phyloP scores from a whole-genome alignment of 2,329 filamentous ascomycete species.

The Tolypocladium tundrense region DNA sequence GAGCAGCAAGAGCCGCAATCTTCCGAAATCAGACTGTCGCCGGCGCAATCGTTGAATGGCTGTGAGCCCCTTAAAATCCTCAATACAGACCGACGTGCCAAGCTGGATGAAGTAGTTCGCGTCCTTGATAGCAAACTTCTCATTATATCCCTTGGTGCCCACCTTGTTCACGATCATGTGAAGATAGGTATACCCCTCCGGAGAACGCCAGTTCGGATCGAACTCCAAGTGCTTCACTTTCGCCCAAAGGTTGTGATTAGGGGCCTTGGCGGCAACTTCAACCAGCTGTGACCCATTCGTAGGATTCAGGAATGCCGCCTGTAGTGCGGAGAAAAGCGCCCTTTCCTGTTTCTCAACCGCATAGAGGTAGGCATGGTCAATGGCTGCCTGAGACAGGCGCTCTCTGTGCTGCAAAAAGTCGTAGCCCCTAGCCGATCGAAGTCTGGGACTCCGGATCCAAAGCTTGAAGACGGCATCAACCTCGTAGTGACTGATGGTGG shows the following conservation, averaged over 20 bases:
- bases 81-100: not conserved
- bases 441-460: not conserved
- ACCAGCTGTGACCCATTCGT: not conserved
- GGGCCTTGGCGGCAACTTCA: not conserved
- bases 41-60: not conserved
- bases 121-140: not conserved
- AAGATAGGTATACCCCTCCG: not conserved
- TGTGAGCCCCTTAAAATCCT: not conserved
- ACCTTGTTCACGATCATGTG: conserved; percentile 5
- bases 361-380: not conserved
- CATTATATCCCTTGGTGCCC: not conserved
- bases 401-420: not conserved
- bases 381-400: not conserved
- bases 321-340: not conserved
- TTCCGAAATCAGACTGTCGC: not conserved
- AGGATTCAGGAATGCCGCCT: not conserved
- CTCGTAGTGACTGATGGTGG: conserved; percentile 1
- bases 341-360: not conserved
- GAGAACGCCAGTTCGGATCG: not conserved
- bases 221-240: not conserved
- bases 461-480: not conserved
- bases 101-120: not conserved
- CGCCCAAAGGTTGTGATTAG: not conserved
- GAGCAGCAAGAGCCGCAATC: not conserved
- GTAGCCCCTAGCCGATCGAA: not conserved